Percentiles rank a stretch among this genome's conserved stretches.
phyloP scores from a whole-genome alignment of 768 basidiomycete genomes.

The Gelatoporia subvermispora region DNA sequence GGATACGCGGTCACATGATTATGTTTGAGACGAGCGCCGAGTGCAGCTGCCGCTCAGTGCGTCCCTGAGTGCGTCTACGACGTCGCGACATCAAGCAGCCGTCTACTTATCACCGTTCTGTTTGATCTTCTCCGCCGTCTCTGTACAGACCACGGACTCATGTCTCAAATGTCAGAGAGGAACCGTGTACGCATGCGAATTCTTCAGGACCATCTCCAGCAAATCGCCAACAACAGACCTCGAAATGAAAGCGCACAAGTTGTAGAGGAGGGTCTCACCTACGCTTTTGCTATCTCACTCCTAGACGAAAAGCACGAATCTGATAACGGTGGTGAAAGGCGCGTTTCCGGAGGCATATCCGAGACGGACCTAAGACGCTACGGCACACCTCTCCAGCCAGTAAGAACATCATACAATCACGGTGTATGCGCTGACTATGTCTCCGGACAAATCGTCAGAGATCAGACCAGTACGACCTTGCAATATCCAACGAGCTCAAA shows the following conservation, averaged over 20 bases:
- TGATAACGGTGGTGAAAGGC: not conserved
- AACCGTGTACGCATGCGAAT: too few species aligned
- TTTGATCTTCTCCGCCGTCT: too few species aligned
- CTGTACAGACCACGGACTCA: too few species aligned
- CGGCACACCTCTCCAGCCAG: not conserved
- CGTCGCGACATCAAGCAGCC: too few species aligned
- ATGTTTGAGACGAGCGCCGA: too few species aligned
- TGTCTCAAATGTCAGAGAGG: too few species aligned
- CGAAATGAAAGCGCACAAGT: too few species aligned
- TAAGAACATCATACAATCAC: not conserved
- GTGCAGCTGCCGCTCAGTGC: too few species aligned
- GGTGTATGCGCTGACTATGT: not conserved
- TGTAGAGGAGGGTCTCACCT: not conserved
- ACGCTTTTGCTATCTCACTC: not conserved
- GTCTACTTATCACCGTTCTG: too few species aligned
- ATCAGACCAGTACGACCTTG: not conserved
- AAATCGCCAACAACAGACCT: not conserved
- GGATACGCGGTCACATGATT: too few species aligned
- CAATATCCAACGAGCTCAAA: constrained; percentile 1
- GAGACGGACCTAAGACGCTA: constrained; percentile 3
- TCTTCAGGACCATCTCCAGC: constrained; percentile 8
- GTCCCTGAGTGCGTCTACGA: too few species aligned
- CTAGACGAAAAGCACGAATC: not conserved
- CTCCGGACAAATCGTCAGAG: not conserved
- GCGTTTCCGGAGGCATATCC: constrained; percentile 7